A percentile compares a stretch with the other conserved stretches of the same genome.
phyloP scores from a whole-genome alignment of 345 rosid species.

The Rubroshorea leprosula region DNA sequence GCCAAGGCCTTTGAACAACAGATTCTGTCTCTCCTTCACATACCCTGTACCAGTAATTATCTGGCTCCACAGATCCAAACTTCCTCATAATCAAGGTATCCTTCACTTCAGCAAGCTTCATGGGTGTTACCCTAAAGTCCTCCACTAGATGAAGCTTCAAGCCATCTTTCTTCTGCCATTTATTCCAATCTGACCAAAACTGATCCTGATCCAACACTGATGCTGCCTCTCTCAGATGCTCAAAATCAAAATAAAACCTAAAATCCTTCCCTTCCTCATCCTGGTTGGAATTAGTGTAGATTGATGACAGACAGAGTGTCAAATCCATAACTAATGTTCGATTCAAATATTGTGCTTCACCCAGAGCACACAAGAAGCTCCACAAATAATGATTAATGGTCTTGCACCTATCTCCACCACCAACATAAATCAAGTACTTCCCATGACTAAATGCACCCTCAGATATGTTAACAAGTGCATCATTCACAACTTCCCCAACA shows the following conservation, averaged over 20 bases:
- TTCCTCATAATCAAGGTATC: slow-evolving; percentile 86
- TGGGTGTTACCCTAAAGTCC: slow-evolving; percentile 59
- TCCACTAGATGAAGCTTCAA: slow-evolving; percentile 62
- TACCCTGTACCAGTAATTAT: slow-evolving; percentile 95
- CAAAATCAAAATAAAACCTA: slow-evolving; percentile 88
- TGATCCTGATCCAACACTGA: slow-evolving; percentile 81
- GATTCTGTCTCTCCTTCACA: slow-evolving; percentile 91
- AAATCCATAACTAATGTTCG: slow-evolving; percentile 87
- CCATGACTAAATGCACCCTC: slow-evolving; percentile 60
- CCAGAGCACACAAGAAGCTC: slow-evolving; percentile 94
- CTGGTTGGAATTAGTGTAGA: slow-evolving; percentile 63
- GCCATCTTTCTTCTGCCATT: slow-evolving; percentile 57
- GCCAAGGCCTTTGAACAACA: slow-evolving; percentile 77
- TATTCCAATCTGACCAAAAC: slow-evolving; percentile 82
- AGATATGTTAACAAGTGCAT: slow-evolving; percentile 68
- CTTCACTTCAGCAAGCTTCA: slow-evolving; percentile 61
- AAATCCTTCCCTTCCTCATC: slow-evolving; percentile 95
- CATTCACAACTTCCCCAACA: slow-evolving; percentile 75
- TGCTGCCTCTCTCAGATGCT: slow-evolving; percentile 83
- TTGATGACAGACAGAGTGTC: slow-evolving; percentile 68
- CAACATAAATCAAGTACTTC: slow-evolving; percentile 66
- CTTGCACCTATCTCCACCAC: slow-evolving; percentile 91
- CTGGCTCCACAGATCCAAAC: slow-evolving; percentile 85
- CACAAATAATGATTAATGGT: slow-evolving; percentile 92
- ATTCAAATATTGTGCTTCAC: slow-evolving; percentile 92